phyloP scores from a whole-genome alignment of 1,284 basidiomycete species.

The Trametes hirsuta region DNA sequence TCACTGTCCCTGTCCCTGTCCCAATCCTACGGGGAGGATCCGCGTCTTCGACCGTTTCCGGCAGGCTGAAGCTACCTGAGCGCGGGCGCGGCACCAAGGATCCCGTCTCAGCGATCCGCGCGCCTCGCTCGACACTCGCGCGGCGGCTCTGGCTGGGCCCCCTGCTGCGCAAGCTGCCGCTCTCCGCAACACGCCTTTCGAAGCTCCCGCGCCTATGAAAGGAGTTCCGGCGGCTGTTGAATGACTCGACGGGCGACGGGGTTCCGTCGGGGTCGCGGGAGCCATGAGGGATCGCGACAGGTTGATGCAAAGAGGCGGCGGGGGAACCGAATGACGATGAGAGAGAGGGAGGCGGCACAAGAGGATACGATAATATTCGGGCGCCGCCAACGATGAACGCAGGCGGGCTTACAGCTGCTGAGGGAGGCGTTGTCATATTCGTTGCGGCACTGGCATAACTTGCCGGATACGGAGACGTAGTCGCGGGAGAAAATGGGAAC shows the following conservation, averaged over 20 bases:
- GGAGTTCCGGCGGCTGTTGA: slow-evolving; percentile 48
- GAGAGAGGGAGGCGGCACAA: slow-evolving; percentile 64
- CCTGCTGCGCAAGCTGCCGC: slow-evolving; percentile 40
- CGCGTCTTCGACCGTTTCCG: slow-evolving; percentile 23
- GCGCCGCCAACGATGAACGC: slow-evolving; percentile 35
- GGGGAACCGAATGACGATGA: slow-evolving; percentile 64
- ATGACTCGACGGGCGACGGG: slow-evolving; percentile 52
- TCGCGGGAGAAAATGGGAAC: slow-evolving; percentile 54
- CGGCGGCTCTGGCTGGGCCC: slow-evolving; percentile 46
- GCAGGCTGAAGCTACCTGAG: slow-evolving; percentile 21
- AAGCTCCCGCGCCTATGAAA: slow-evolving; percentile 45
- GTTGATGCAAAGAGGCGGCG: slow-evolving; percentile 62
- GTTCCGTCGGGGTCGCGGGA: slow-evolving; percentile 38
- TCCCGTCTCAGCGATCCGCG: slow-evolving; percentile 58
- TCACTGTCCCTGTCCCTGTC: neutral
- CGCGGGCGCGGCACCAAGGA: slow-evolving; percentile 24
- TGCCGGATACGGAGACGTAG: slow-evolving; percentile 54
- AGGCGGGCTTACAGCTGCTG: slow-evolving; percentile 47
- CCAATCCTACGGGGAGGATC: neutral
- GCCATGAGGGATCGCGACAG: slow-evolving; percentile 45
- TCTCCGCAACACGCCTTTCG: slow-evolving; percentile 41
- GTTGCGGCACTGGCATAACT: slow-evolving; percentile 62
- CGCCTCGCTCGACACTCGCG: slow-evolving; percentile 62
- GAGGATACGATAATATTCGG: slow-evolving; percentile 60
- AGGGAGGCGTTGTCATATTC: slow-evolving; percentile 67